Conservation (phyloP, 768 basidiomycete species). For the Termitomyces eurrhizus region DNA sequence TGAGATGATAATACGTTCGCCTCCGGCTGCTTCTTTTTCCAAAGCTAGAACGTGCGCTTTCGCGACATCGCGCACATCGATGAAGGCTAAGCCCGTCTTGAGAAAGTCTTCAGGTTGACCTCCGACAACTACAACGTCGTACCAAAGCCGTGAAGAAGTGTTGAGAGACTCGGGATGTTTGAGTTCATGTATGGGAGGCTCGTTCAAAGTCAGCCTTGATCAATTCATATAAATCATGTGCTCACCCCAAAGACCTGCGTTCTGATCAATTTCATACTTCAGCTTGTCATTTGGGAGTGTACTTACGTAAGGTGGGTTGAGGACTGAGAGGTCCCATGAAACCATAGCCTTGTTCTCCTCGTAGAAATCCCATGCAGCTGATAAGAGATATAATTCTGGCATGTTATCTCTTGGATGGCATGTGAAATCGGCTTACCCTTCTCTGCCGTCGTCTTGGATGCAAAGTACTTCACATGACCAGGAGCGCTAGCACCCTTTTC, state of each 20-base stretch:
- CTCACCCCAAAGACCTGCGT: slow-evolving; percentile 28
- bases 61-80: slow-evolving; percentile 48
- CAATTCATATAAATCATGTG: not conserved
- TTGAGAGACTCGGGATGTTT: slow-evolving; percentile 27
- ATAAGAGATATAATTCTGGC: not conserved
- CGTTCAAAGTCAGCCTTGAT: not conserved
- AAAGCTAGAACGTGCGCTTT: slow-evolving; percentile 49
- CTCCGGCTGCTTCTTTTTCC: slow-evolving; percentile 41
- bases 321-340: slow-evolving; percentile 46
- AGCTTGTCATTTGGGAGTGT: not conserved
- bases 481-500: slow-evolving; percentile 45
- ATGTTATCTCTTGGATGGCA: too few relatives aligned
- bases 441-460: slow-evolving; percentile 60
- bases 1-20: slow-evolving; percentile 47
- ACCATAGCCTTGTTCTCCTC: slow-evolving; percentile 31
- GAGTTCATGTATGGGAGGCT: slow-evolving; percentile 37
- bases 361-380: slow-evolving; percentile 39
- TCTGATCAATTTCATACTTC: not conserved
- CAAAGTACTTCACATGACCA: slow-evolving; percentile 16
- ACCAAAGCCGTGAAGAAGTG: slow-evolving; percentile 30
- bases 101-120: slow-evolving; percentile 18
- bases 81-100: slow-evolving; percentile 22
- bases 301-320: slow-evolving; percentile 50
- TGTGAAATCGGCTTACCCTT: slow-evolving; percentile 26
- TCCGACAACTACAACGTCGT: slow-evolving; percentile 24